A percentile compares a stretch with the other conserved stretches of the same genome.
phyloP scores from a whole-genome alignment of 2,329 filamentous ascomycete genomes.

The Penicillium sp. region DNA sequence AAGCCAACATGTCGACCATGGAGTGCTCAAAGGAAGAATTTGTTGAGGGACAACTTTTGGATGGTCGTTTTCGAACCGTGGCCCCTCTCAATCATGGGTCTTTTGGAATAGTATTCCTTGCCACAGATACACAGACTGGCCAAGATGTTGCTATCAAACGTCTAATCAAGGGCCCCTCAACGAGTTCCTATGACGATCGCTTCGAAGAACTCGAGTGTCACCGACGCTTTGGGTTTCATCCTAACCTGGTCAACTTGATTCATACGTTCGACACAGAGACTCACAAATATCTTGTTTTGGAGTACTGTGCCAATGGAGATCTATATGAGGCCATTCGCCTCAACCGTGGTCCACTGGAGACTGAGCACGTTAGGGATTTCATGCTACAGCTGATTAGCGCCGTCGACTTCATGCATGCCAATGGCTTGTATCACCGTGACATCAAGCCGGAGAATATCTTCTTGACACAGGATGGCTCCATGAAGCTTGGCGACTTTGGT shows the following conservation, averaged over 20 bases:
- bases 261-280: conserved; percentile 88
- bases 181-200: conserved; percentile 68
- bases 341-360: conserved; percentile 84
- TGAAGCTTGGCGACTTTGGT: conserved; percentile 98
- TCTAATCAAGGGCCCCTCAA: conserved; percentile 74
- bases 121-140: conserved; percentile 72
- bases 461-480: conserved; percentile 74
- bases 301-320: conserved; percentile 93
- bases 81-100: conserved; percentile 97
- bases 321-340: conserved; percentile 95
- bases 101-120: conserved; percentile 97
- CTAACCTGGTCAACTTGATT: conserved; percentile 90
- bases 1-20: conserved; percentile 27
- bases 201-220: conserved; percentile 66
- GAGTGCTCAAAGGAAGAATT: conserved; percentile 39
- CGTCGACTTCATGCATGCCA: conserved; percentile 84
- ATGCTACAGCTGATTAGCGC: conserved; percentile 93
- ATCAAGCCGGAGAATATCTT: conserved; percentile 99
- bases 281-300: conserved; percentile 87
- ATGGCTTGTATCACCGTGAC: conserved; percentile 91
- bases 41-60: conserved; percentile 36
- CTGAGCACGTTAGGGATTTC: conserved; percentile 93
- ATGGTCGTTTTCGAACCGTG: conserved; percentile 82
- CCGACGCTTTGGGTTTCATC: conserved; percentile 71
- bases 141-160: conserved; percentile 93